Evolutionary conservation across 768 basidiomycete species (phyloP), one percentile per base, ranked within the genome.

Genomic region (Agaricus blazei): DNA sequence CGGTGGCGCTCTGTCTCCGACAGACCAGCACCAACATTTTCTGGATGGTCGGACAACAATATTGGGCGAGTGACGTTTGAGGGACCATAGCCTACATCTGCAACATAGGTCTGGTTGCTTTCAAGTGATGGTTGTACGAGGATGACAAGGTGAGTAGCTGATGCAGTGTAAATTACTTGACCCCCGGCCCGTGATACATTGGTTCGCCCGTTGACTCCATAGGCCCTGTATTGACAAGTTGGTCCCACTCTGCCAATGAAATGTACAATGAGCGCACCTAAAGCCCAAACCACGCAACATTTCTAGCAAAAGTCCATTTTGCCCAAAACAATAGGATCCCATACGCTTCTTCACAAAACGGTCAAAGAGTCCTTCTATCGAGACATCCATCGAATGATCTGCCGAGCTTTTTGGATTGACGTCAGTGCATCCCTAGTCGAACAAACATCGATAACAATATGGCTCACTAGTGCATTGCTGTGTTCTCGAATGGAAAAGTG

Each of bases 401-500:
- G 55, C 37, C n/a, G 65, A 59, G 26, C 67, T 70, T 46, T 9
- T 9, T 5, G 23, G 26, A 45, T 45, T 27, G 23, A 45, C 24
- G 11, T 45, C 19, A 45, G 27, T 14, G 6, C 23, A 24, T 12
- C 19, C 19, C 19, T 19, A 19, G 19, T 19, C 19, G 19, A 19
- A 11, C 14, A 19, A 48, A 31, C 12, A n/a, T 26, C 15, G 7
- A 26, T 0, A n/a, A 23, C 28, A 23, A 55, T n/a, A 23, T 8
- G 14, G 61, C 71, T 54, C 56, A 73, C 73, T 72, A 73, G 48
- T 73, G 73, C 68, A 74, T 71, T 5, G 62, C 61, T 0, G 68
- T 71, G 43, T 72, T 73, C 54, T 75, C 72, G 51, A 68, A 75
- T 2, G 71, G 70, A 42, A 72, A 72, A 3, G 70, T 59, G n/a